Evolutionary conservation across 1,284 basidiomycete genomes (phyloP).

Genomic region (Cutaneotrichosporon mucoides): DNA sequence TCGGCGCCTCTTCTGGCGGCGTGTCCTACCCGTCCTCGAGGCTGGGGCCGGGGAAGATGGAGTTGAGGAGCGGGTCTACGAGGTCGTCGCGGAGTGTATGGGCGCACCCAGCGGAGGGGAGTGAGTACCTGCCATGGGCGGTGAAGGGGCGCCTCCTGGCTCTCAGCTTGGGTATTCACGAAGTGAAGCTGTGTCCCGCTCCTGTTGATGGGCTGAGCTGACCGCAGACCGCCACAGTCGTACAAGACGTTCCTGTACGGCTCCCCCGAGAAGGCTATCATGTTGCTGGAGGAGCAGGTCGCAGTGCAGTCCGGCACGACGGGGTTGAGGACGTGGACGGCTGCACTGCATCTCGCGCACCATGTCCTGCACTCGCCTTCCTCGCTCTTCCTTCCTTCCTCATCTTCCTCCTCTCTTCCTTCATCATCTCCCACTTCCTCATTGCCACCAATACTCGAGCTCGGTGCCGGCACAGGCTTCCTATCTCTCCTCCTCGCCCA

Average conservation of each 20-base stretch:
- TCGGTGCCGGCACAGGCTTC: slow-evolving; percentile 49
- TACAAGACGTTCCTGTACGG: slow-evolving; percentile 48
- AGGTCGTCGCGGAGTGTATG: slow-evolving; percentile 36
- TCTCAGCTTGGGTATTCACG: too few relatives aligned
- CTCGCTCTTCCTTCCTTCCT: slow-evolving; percentile 5
- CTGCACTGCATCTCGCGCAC: slow-evolving; percentile 35
- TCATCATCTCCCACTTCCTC: neutral
- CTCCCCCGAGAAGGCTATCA: slow-evolving; percentile 22
- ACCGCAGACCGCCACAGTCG: slow-evolving; percentile 35
- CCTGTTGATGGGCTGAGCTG: neutral
- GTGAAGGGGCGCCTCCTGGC: too few relatives aligned
- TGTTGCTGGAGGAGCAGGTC: slow-evolving; percentile 48
- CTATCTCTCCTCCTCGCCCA: slow-evolving; percentile 42
- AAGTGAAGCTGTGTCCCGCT: too few relatives aligned
- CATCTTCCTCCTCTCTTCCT: neutral
- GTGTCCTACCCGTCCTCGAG: slow-evolving; percentile 28
- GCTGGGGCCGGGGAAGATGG: slow-evolving; percentile 24
- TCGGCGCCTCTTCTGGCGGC: slow-evolving; percentile 33
- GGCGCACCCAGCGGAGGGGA: slow-evolving; percentile 9
- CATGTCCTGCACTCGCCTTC: slow-evolving; percentile 29
- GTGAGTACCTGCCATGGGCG: slow-evolving; percentile 1
- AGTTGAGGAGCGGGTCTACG: slow-evolving; percentile 42
- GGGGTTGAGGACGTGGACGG: slow-evolving; percentile 47
- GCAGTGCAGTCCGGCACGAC: slow-evolving; percentile 49
- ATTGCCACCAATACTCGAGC: slow-evolving; percentile 32